phyloP scores from a whole-genome alignment of 306 rosid genomes.

The Trifolium fragiferum region DNA sequence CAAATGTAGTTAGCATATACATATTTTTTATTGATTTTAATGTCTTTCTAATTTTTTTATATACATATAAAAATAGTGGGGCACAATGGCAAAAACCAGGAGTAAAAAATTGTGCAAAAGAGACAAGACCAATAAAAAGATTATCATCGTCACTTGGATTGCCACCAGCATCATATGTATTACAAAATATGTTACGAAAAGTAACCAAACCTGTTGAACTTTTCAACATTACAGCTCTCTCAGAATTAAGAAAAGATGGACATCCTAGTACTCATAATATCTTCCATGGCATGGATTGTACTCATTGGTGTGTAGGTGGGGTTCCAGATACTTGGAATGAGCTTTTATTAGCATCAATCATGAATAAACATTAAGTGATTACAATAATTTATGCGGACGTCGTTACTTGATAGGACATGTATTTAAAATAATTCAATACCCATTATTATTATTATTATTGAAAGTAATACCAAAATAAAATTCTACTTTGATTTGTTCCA shows the following conservation, averaged over 20 bases:
- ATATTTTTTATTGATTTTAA: not conserved
- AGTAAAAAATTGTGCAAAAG: slow-evolving; percentile 60
- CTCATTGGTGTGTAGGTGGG: slow-evolving; percentile 83
- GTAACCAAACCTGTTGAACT: slow-evolving; percentile 54
- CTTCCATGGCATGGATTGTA: slow-evolving; percentile 64
- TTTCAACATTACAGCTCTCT: slow-evolving; percentile 65
- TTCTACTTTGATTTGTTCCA: no score
- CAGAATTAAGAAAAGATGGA: slow-evolving; percentile 78
- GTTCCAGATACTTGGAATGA: slow-evolving; percentile 74
- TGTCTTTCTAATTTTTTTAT: not conserved
- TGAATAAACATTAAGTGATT: not conserved
- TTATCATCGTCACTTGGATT: slow-evolving; percentile 52
- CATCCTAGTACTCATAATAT: slow-evolving; percentile 64
- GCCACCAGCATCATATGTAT: slow-evolving; percentile 49
- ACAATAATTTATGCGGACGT: not conserved
- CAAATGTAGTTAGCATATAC: not conserved
- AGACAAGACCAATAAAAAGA: slow-evolving; percentile 60
- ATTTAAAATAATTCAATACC: no score
- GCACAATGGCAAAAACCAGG: slow-evolving; percentile 52
- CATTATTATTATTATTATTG: no score
- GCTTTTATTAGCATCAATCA: slow-evolving; percentile 47
- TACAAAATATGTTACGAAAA: slow-evolving; percentile 48
- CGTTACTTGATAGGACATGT: no score
- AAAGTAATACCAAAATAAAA: no score
- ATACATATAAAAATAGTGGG: slow-evolving; percentile 54